These are phyloP conservation scores for Neophaeococcomyces aloes DNA, from an alignment of 2,329 filamentous ascomycete genomes.

Conservation along the genomic window DNA sequence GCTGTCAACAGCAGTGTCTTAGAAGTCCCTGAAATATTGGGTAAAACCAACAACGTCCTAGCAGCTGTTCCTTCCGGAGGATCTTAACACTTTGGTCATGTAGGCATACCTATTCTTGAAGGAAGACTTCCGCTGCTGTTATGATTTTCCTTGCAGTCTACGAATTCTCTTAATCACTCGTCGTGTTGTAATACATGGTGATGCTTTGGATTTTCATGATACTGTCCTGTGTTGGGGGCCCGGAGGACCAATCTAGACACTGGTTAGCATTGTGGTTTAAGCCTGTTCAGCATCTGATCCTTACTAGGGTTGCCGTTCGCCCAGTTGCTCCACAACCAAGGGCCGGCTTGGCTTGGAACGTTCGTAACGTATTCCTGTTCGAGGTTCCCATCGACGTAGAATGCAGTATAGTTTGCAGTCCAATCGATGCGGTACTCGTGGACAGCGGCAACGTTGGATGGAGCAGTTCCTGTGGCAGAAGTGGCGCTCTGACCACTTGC, in stretches of 20 bases:
- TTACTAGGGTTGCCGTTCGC: constrained; percentile 18
- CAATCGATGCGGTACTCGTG: constrained; percentile 21
- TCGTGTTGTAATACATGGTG: constrained; percentile 19
- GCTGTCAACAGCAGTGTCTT: no score
- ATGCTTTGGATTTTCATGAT: constrained; percentile 17
- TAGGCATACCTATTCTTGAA: no score
- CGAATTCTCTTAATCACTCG: no score
- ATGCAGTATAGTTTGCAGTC: constrained; percentile 17
- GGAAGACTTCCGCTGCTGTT: no score
- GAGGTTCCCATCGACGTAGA: constrained; percentile 17
- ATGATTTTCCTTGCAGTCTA: no score
- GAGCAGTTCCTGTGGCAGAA: constrained; percentile 11
- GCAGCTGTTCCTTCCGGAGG: no score
- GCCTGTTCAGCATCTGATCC: neutral
- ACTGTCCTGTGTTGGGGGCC: constrained; percentile 15
- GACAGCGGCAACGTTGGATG: constrained; percentile 12
- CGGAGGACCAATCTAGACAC: constrained; percentile 12
- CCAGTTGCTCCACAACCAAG: constrained; percentile 22
- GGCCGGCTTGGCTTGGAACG: constrained; percentile 14
- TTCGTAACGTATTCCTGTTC: constrained; percentile 15
- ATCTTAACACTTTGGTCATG: no score
- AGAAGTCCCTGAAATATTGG: no score
- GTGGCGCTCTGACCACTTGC: constrained; percentile 11
- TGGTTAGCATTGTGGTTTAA: neutral
- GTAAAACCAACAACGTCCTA: no score